These are phyloP conservation scores for Neocatenulostroma microsporum DNA, from an alignment of 2,329 filamentous ascomycete genomes.

Conservation along the genomic window DNA sequence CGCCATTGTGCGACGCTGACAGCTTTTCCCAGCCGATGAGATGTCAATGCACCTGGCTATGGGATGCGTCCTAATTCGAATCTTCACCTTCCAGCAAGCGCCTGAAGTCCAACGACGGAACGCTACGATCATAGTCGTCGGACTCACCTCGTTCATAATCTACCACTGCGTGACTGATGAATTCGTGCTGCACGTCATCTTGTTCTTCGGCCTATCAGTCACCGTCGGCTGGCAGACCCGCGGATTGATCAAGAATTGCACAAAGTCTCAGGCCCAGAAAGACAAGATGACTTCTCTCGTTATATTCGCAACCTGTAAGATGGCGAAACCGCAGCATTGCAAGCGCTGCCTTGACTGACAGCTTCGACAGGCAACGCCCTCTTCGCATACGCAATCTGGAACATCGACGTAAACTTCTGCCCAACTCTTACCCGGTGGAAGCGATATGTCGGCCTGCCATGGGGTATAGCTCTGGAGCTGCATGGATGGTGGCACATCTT, in stretches of 20 bases:
- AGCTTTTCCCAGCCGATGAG: slow-evolving; percentile 15
- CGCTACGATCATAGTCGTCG: slow-evolving; percentile 18
- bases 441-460: slow-evolving; percentile 62
- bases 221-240: slow-evolving; percentile 15
- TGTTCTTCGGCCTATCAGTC: slow-evolving; percentile 20
- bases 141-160: slow-evolving; percentile 20
- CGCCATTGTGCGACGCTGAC: no score
- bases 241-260: slow-evolving; percentile 13
- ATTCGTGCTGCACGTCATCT: slow-evolving; percentile 19
- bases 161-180: slow-evolving; percentile 26
- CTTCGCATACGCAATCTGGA: slow-evolving; percentile 65
- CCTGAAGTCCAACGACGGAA: slow-evolving; percentile 15
- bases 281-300: no score
- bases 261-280: no score
- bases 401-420: slow-evolving; percentile 70
- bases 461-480: slow-evolving; percentile 65
- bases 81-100: slow-evolving; percentile 21
- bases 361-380: slow-evolving; percentile 10
- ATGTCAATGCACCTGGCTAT: slow-evolving; percentile 24
- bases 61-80: slow-evolving; percentile 17
- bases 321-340: no score
- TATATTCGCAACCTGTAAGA: no score
- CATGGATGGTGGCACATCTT: slow-evolving; percentile 73
- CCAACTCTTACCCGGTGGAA: slow-evolving; percentile 58
- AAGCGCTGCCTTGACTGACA: slow-evolving; percentile 13